Evolutionary conservation across 1,284 basidiomycete species (phyloP), one percentile per base, ranked within the genome.

Genomic region (Cryptococcus hybrid): DNA sequence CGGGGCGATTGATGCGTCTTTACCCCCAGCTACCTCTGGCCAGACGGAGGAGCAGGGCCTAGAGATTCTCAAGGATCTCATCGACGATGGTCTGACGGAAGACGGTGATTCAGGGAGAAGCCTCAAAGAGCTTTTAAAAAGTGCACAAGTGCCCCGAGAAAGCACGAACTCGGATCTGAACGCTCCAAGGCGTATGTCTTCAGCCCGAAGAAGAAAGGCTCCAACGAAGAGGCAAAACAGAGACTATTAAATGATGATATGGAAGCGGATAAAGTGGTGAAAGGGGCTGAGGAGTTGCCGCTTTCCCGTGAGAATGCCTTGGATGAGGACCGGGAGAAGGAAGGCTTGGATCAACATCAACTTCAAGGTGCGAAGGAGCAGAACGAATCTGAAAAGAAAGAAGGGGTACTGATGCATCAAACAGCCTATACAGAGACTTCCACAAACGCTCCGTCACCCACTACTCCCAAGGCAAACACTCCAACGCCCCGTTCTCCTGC

Each of bases 11-110:
- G 18, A 13, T 24, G 18, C 9, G 47, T 7, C 13, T 13, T 4
- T 5, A 35, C 2, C 46, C 24, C 46, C 46, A 47, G 30, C 30
- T 30, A 30, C 30, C 30, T 30, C 30, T 30, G 30, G 4, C 4
- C 30, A 30, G 30, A 30, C 30, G 30, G 30, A 30, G 30, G 34
- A 36, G 5, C 45, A 30, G 24, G 43, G 49, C 6, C 52, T 51
- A 30, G 54, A 52, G 12, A 46, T 68, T 18, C 68, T 67, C 1
- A 55, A 61, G 13, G 60, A 61, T 35, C 61, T 75, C 24, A 72
- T 76, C 9, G 72, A 73, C 57, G 71, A 75, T 37, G 75, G 76
- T 50, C 58, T 78, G 11, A 62, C 76, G 42, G 70, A 70, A 15
- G 68, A 67, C 53, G 62, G 61, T n/a, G 75, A 77, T 56, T 71